phyloP scores from a whole-genome alignment of 148 eudicot species.

The Nepenthes gracilis region DNA sequence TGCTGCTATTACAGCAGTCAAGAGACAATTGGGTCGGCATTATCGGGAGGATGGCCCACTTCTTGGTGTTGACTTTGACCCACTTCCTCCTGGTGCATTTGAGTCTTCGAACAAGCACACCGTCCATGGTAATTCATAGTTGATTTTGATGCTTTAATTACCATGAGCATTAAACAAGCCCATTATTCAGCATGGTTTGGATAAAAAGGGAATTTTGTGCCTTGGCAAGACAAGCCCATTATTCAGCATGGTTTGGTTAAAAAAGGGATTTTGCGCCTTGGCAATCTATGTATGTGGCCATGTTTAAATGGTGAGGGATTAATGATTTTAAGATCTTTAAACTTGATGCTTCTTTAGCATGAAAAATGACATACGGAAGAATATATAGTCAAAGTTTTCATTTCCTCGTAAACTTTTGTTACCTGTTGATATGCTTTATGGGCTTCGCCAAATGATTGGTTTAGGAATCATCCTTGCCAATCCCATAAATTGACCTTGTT shows the following conservation, averaged over 20 bases:
- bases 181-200: background rate
- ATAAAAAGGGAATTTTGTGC: background rate
- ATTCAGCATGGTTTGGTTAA: background rate
- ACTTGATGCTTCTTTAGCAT: too few species aligned
- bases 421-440: too few species aligned
- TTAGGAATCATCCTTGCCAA: background rate
- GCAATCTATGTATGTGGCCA: too few species aligned
- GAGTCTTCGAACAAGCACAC: slow-evolving; percentile 43
- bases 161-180: background rate
- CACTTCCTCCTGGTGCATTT: slow-evolving; percentile 93
- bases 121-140: slow-evolving; percentile 26
- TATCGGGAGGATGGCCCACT: slow-evolving; percentile 81
- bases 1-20: slow-evolving; percentile 84
- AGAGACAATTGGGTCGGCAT: slow-evolving; percentile 75
- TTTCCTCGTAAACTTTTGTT: too few species aligned
- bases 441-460: too few species aligned
- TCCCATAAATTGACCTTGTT: background rate
- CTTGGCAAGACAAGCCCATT: background rate
- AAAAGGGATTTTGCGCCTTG: background rate
- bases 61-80: slow-evolving; percentile 78
- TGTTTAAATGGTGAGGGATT: too few species aligned
- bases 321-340: too few species aligned
- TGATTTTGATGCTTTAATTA: background rate
- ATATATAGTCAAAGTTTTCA: too few species aligned
- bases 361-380: too few species aligned